Evolutionary conservation across 2,329 filamentous ascomycete genomes (phyloP).

Genomic region (Trichoderma sp.): DNA sequence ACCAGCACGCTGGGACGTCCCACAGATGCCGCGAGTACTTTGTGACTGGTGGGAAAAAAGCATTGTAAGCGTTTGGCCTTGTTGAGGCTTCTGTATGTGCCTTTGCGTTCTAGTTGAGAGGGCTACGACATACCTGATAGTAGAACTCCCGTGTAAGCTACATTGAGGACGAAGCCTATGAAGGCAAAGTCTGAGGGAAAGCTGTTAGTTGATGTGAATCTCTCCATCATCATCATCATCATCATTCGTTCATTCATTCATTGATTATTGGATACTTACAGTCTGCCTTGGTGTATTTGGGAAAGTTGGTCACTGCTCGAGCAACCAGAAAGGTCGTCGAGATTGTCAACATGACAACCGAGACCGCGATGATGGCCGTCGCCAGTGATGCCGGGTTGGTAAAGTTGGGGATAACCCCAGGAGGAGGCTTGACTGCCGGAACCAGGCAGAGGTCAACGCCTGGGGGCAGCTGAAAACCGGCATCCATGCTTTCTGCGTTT

Average conservation of each 20-base stretch:
- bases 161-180: background rate
- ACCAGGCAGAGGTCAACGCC: conserved; percentile 13
- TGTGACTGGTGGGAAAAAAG: background rate
- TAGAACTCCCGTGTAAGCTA: background rate
- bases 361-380: background rate
- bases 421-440: conserved; percentile 7
- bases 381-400: background rate
- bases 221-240: background rate
- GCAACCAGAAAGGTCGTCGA: conserved; percentile 1
- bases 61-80: background rate
- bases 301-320: background rate
- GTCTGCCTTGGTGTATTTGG: background rate
- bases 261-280: background rate
- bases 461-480: background rate
- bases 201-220: background rate
- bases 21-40: conserved; percentile 28
- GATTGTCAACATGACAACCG: background rate
- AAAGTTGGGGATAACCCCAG: background rate
- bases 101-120: too few species aligned
- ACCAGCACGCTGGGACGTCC: conserved; percentile 30
- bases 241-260: too few species aligned
- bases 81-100: too few species aligned
- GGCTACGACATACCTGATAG: background rate
- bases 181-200: conserved; percentile 5
- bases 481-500: background rate